Evolutionary conservation across 768 basidiomycete species (phyloP), one percentile per base, ranked within the genome.

Genomic region (Botryobasidium botryosum): DNA sequence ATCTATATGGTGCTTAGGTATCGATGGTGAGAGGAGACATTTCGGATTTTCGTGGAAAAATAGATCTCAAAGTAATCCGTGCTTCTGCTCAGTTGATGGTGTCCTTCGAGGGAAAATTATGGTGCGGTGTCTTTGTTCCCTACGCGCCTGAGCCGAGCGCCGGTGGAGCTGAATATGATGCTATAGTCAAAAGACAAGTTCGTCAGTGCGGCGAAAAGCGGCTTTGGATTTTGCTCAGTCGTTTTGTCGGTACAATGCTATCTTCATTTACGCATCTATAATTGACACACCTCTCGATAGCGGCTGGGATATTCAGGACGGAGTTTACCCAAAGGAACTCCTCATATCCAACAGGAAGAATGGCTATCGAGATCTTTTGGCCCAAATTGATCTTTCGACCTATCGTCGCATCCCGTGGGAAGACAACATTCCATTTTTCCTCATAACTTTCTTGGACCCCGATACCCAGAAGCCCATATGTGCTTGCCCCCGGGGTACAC

Each of bases 51-150:
- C 8, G n/a, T 24, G 25, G 8, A 24, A 7, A 38, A 27, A 18
- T 5, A 38, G 17, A 17, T 6, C 15, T 4, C 43, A 23, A 15
- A 24, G 6, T 32, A 31, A 13, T 6, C 24, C 8, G n/a, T 35
- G 6, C 17, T 43, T 39, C 35, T 42, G 21, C 44, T 12, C 51
- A 90, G 87, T 91, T 28, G 92, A 97, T 61, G 92, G 92, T 24
- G 77, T 96, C 8, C 68, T 94, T 13, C 71, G 92, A 26, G 92
- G 92, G n/a, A 96, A 96, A 62, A 83, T 79, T 57, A 85, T 87
- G 82, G 83, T 80, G 52, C 36, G 67, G 5, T 18, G 24, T 12
- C 7, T n/a, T n/a, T 26, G 18, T 28, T 38, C n/a, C 24, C 28
- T 26, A 35, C 23, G 17, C 52, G 45, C 46, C 48, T 50, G 45